Base-by-base conservation (phyloP, 2,329 filamentous ascomycete genomes). In the Penicillium sp. region DNA sequence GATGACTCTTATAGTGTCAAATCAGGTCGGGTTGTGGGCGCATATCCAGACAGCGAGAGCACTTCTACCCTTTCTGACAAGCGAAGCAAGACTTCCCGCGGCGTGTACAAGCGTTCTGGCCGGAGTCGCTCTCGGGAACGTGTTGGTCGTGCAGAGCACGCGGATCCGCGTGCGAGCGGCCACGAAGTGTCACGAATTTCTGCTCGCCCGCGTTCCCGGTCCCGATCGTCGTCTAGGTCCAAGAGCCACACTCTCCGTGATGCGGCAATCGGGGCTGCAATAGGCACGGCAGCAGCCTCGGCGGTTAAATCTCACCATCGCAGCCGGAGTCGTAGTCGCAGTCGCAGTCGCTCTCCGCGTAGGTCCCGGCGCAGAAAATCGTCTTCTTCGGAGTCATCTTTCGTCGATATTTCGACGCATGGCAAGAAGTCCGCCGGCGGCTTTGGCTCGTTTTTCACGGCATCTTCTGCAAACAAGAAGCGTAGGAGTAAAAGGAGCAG, bases 331-430 rank as follows among this genome's bases (percentile, higher is more conserved):
- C 73, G 76, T 19, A 66, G 48, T 50, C 59, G 65, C 44, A 69
- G 65, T 63, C 73, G 76, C 21, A 79, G 73, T 54, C 73, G 69
- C 38, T 81, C 79, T 7, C 73, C 75, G 7, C 72, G 70, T 19
- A 75, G 73, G 51, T 44, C 58, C 8, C 73, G 71, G 45, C 66
- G 60, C 56, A 71, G 67, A 65, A 79, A 74, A 63, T 73, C 68
- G n/a, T 84, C 81, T 23, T 85, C 81, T 60, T 86, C 82, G 44
- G 84, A 84, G 17, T 84, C 83, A 17, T 90, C 88, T 1, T 82
- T 88, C 60, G 76, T 91, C 58, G 89, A 92, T 69, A 88, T 92
- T 56, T 90, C 89, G 53, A 83, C 83, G 45, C 79, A 81, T 51
- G 81, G 82, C 56, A 81, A 78, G 62, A 78, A 76, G 46, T 80